A percentile compares a stretch with the other conserved stretches of the same genome.
phyloP scores from a whole-genome alignment of 2,329 filamentous ascomycete genomes.

The Botrytis pseudocinerea region DNA sequence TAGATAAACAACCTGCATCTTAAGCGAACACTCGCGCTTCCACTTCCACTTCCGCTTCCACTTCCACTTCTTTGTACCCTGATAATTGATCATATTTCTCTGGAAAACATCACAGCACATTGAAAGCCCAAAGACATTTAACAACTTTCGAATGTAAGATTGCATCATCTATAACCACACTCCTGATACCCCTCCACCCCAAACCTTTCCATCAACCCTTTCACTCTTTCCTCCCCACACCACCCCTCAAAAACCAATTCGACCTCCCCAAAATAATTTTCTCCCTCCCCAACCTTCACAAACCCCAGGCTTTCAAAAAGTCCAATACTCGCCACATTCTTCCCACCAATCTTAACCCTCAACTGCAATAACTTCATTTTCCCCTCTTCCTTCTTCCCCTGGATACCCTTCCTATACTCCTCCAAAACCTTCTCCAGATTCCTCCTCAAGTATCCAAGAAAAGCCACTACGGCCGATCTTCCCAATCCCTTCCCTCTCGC shows the following conservation, averaged over 20 bases:
- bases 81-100: too few species aligned
- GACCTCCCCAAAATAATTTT: slow-evolving; percentile 68
- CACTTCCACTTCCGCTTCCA: too few species aligned
- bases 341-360: slow-evolving; percentile 61
- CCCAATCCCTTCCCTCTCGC: slow-evolving; percentile 66
- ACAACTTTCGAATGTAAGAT: background rate
- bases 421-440: slow-evolving; percentile 56
- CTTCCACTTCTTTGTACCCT: too few species aligned
- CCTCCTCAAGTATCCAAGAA: slow-evolving; percentile 66
- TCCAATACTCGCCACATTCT: slow-evolving; percentile 56
- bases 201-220: slow-evolving; percentile 38
- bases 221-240: slow-evolving; percentile 37
- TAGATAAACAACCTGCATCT: background rate
- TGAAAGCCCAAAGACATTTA: background rate
- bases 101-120: background rate
- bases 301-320: slow-evolving; percentile 65
- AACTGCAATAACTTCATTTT: slow-evolving; percentile 45
- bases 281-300: slow-evolving; percentile 45
- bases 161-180: slow-evolving; percentile 40
- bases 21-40: background rate
- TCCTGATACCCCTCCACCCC: slow-evolving; percentile 44
- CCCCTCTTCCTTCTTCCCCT: slow-evolving; percentile 12
- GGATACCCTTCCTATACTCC: slow-evolving; percentile 49
- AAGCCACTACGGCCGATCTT: slow-evolving; percentile 61
- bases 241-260: slow-evolving; percentile 49